phyloP scores from a whole-genome alignment of 495 filamentous ascomycete genomes.

The Parachaetomium inaequale region DNA sequence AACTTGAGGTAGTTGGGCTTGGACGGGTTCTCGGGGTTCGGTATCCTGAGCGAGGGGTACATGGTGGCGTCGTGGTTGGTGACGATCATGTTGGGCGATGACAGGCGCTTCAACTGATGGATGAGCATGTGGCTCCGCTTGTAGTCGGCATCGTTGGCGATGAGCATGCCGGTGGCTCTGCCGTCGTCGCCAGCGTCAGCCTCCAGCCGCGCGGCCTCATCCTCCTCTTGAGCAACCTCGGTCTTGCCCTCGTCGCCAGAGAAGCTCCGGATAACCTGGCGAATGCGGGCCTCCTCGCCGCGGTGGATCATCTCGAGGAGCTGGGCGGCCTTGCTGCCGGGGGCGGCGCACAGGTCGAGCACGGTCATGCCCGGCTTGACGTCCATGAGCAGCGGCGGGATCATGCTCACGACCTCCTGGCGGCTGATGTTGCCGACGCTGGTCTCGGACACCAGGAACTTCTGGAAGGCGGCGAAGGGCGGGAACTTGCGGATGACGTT shows the following conservation, averaged over 20 bases:
- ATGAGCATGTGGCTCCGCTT: conserved; percentile 94
- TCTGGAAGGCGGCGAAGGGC: conserved; percentile 92
- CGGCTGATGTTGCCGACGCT: conserved; percentile 94
- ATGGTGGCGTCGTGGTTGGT: conserved; percentile 97
- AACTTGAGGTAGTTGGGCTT: conserved; percentile 84
- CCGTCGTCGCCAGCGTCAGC: conserved; percentile 71
- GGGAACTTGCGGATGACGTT: conserved; percentile 84
- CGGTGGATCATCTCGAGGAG: conserved; percentile 89
- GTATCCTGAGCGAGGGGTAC: conserved; percentile 84
- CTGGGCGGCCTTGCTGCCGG: conserved; percentile 94
- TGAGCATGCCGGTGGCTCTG: conserved; percentile 80
- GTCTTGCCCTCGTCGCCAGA: conserved; percentile 50
- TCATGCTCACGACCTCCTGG: conserved; percentile 98
- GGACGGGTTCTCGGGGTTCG: conserved; percentile 47
- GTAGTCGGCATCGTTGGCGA: conserved; percentile 95
- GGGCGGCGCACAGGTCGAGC: conserved; percentile 92
- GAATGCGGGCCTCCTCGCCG: conserved; percentile 81
- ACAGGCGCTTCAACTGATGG: conserved; percentile 94
- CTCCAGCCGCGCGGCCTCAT: conserved; percentile 47
- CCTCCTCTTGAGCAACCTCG: conserved; percentile 42
- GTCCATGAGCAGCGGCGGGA: conserved; percentile 91
- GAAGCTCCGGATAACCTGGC: conserved; percentile 54
- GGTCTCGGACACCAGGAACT: conserved; percentile 96
- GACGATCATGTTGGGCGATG: conserved; percentile 93
- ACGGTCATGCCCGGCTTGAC: conserved; percentile 85